Base-by-base conservation (phyloP, 352 stramenopile genomes). In the Pythium myriotylum region DNA sequence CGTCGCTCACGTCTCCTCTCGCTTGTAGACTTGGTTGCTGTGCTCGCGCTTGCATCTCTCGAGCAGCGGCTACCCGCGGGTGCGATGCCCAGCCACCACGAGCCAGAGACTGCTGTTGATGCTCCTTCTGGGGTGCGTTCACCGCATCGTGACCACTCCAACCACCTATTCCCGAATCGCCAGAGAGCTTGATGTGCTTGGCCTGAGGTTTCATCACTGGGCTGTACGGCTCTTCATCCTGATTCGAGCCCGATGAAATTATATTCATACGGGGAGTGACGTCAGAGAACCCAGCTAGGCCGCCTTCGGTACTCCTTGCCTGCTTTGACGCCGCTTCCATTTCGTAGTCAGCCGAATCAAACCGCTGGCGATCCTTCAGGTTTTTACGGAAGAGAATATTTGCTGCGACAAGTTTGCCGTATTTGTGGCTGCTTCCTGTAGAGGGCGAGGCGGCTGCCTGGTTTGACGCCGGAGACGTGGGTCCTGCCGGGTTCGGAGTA, bases 361-460 rank as follows among this genome's bases (percentile, higher is more conserved):
- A 93, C 4, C 82, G 81, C 45, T 94, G 92, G 14, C 86, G 78
- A 54, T 94, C 86, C 54, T 88, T 86, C 14, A 94, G 55, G 45
- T 92, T 87, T 10, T 84, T 85, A 22, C 84, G 86, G 48, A 94
- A 80, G 14, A 94, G 62, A n/a, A 94, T 73, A 37, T 94, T 85
- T 1, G 73, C 78, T 0, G 82, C 82, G 20, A 73, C 82, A 9
- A 91, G 65, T 52, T 88, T 88, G 0, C 80, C 76, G 53, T 89
- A 91, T 32, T 86, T 79, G 23, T 78, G 77, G 1, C 17, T 41
- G 2, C 22, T 27, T 1, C 19, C 9, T 10, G 32, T 29, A 12
- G 39, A 22, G 2, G 42, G 17, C 10, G 19, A n/a, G 4, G 32
- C 16, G 3, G 41, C 14, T 20, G 35, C 12, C 19, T 23, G 13